Percentiles rank a stretch among this genome's conserved stretches.
Evolutionary conservation across 2,329 filamentous ascomycete genomes (phyloP).

Genomic region (Diaporthe sp.): DNA sequence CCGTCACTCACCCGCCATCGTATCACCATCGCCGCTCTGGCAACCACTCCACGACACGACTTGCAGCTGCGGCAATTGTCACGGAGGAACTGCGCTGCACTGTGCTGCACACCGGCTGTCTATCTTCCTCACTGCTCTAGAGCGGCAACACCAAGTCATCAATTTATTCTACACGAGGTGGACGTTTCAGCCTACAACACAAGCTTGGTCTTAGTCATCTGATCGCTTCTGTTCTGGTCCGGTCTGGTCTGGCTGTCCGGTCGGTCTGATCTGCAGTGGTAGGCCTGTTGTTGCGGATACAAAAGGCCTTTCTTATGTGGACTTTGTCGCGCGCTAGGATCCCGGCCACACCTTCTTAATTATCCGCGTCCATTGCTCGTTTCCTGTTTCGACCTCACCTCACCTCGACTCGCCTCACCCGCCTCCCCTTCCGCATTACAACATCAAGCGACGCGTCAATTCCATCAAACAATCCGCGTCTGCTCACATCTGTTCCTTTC

Average conservation of each 20-base stretch:
- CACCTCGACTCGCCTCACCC: not conserved
- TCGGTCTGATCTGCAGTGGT: constrained; percentile 17
- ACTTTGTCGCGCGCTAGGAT: constrained; percentile 32
- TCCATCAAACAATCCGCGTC: constrained; percentile 9
- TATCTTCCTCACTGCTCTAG: not conserved
- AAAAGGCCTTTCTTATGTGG: constrained; percentile 31
- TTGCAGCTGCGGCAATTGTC: constrained; percentile 9
- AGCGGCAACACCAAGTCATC: not conserved
- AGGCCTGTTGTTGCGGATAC: constrained; percentile 29
- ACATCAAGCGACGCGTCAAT: constrained; percentile 37
- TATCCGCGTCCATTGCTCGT: constrained; percentile 26
- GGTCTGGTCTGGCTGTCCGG: not conserved
- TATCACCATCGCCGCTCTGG: not conserved
- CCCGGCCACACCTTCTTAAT: constrained; percentile 31
- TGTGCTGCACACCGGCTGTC: constrained; percentile 6
- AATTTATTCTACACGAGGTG: constrained; percentile 7
- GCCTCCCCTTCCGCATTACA: constrained; percentile 1
- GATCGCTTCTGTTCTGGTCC: not conserved
- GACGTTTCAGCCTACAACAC: constrained; percentile 28
- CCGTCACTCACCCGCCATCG: not conserved
- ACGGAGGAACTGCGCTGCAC: not conserved
- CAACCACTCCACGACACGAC: not conserved
- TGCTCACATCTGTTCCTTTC: constrained; percentile 4
- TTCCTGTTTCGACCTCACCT: constrained; percentile 18
- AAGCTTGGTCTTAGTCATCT: constrained; percentile 15